These are phyloP conservation scores for Schrenkiella parvula DNA, from an alignment of 345 rosid species.

Conservation along the genomic window DNA sequence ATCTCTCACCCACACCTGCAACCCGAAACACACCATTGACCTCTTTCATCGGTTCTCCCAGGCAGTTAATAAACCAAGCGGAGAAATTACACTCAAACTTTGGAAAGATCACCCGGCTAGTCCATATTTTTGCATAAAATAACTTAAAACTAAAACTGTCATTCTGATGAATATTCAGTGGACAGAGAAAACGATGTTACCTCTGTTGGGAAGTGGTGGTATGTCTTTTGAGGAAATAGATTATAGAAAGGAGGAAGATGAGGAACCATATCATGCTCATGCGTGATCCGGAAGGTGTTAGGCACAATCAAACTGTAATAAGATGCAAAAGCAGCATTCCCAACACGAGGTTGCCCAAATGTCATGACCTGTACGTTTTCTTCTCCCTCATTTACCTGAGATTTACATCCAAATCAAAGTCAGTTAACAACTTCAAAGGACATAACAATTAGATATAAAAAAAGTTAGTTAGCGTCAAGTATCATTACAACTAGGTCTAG, in stretches of 20 bases:
- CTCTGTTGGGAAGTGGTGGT: conserved; percentile 97
- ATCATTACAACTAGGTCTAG: conserved; percentile 69
- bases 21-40: conserved; percentile 1
- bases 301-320: conserved; percentile 68
- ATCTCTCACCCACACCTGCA: conserved; percentile 31
- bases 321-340: conserved; percentile 81
- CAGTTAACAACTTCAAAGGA: background rate
- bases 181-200: background rate
- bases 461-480: background rate
- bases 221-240: conserved; percentile 79
- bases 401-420: conserved; percentile 17
- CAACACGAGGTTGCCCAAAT: conserved; percentile 96
- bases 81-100: background rate
- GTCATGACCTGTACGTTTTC: conserved; percentile 69
- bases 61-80: background rate
- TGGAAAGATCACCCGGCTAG: background rate
- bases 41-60: background rate
- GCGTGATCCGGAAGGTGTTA: conserved; percentile 64
- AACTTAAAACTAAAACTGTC: background rate
- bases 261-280: conserved; percentile 86
- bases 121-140: background rate
- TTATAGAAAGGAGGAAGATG: conserved; percentile 83
- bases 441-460: background rate
- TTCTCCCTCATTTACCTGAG: conserved; percentile 66
- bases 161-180: background rate